Evolutionary conservation across 306 rosid genomes (phyloP).

Genomic region (Rubus idaeus): DNA sequence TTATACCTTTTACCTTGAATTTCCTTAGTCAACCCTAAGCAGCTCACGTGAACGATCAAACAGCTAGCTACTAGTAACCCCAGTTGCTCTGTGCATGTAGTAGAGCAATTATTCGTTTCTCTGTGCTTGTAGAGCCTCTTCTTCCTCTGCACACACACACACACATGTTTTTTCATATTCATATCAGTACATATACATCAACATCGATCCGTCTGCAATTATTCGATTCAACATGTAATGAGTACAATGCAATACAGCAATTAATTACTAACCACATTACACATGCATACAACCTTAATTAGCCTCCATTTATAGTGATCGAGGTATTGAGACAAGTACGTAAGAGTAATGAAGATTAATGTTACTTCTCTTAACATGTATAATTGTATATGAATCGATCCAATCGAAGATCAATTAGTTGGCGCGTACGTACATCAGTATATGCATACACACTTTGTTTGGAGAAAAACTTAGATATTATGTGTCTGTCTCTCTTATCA

Average conservation of each 20-base stretch:
- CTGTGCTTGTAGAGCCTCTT: no score
- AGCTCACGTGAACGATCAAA: slow-evolving; percentile 18
- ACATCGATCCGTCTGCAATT: not conserved
- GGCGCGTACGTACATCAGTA: no score
- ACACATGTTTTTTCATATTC: not conserved
- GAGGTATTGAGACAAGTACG: not conserved
- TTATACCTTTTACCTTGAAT: not conserved
- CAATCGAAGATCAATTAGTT: no score
- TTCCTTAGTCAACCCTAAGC: slow-evolving; percentile 6
- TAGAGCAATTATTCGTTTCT: not conserved
- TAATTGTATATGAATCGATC: not conserved
- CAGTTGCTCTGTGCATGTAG: not conserved
- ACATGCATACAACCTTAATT: no score
- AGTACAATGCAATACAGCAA: no score
- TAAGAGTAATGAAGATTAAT: not conserved
- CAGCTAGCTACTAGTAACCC: slow-evolving; percentile 4
- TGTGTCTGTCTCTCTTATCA: not conserved
- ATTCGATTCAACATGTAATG: not conserved
- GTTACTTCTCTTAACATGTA: not conserved
- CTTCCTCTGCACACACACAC: not conserved
- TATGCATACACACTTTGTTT: not conserved
- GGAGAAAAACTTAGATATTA: not conserved
- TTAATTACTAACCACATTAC: no score
- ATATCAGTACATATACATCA: not conserved
- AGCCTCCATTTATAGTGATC: not conserved